Conservation (phyloP, 176 grass and related monocot species). For the Oryza meridionalis region DNA sequence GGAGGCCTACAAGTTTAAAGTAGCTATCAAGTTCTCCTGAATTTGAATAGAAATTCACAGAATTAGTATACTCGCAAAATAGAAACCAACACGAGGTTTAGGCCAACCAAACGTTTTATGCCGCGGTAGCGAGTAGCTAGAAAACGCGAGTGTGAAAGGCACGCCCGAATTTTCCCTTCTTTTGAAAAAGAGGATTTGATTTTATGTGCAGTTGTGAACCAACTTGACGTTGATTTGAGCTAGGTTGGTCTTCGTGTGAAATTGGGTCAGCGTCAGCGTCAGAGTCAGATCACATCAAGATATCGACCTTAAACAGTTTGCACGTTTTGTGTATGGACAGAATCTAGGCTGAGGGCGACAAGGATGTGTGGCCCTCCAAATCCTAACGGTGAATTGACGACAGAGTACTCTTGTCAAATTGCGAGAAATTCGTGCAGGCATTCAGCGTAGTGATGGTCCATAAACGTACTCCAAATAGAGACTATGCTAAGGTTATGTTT, state of each 20-base stretch:
- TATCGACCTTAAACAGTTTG: neutral
- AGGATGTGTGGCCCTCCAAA: neutral
- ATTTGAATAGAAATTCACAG: neutral
- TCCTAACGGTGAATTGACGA: neutral
- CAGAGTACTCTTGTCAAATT: neutral
- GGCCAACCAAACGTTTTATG: neutral
- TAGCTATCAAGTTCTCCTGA: neutral
- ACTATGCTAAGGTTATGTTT: too few species aligned
- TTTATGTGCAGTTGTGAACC: neutral
- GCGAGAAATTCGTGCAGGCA: neutral
- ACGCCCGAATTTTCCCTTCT: neutral
- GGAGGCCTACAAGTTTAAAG: too few species aligned
- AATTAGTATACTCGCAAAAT: neutral
- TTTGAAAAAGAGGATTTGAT: neutral
- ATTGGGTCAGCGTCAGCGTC: neutral
- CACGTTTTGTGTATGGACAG: neutral
- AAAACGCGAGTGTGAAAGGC: neutral
- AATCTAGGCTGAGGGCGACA: neutral
- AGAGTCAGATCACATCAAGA: neutral
- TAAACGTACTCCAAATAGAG: too few species aligned
- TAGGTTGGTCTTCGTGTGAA: neutral
- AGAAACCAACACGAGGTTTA: too few species aligned
- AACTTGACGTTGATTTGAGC: neutral
- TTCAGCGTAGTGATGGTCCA: too few species aligned
- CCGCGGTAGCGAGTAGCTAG: neutral